Conservation (phyloP, 805 yeast genomes). For the Candida gorgasii region DNA sequence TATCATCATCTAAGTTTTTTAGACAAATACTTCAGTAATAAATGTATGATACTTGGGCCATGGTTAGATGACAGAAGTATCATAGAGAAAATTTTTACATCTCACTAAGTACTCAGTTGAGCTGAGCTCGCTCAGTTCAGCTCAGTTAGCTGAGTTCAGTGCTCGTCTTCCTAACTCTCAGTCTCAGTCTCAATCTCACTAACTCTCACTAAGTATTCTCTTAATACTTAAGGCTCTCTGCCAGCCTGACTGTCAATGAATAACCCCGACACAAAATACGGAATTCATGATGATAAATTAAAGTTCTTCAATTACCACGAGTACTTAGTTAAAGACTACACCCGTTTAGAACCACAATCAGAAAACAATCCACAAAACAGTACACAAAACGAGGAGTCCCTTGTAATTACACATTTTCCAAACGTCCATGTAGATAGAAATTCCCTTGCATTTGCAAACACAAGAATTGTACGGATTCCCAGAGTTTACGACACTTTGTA, state of each 20-base stretch:
- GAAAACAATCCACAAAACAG: not conserved
- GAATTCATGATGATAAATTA: slow-evolving; percentile 12
- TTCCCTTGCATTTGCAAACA: slow-evolving; percentile 29
- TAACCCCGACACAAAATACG: slow-evolving; percentile 23
- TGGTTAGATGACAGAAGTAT: too few species aligned
- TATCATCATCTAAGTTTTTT: slow-evolving; percentile 32
- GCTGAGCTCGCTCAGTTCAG: too few species aligned
- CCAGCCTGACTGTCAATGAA: too few species aligned
- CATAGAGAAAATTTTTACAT: too few species aligned
- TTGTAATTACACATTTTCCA: slow-evolving; percentile 68
- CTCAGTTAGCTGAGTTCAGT: too few species aligned
- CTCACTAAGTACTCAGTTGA: too few species aligned
- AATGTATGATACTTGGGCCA: too few species aligned
- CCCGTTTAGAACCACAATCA: slow-evolving; percentile 5
- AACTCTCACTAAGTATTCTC: too few species aligned
- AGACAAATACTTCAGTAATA: slow-evolving; percentile 11
- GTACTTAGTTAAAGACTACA: slow-evolving; percentile 40
- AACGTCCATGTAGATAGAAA: slow-evolving; percentile 44
- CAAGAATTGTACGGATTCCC: slow-evolving; percentile 69
- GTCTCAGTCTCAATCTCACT: too few species aligned
- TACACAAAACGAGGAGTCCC: slow-evolving; percentile 17
- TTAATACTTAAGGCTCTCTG: too few species aligned
- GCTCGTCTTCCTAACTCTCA: too few species aligned
- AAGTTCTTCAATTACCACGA: slow-evolving; percentile 71
- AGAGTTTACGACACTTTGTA: slow-evolving; percentile 39